Evolutionary conservation across 108 stramenopile species (phyloP).

Genomic region (Asterionellopsis glacialis): DNA sequence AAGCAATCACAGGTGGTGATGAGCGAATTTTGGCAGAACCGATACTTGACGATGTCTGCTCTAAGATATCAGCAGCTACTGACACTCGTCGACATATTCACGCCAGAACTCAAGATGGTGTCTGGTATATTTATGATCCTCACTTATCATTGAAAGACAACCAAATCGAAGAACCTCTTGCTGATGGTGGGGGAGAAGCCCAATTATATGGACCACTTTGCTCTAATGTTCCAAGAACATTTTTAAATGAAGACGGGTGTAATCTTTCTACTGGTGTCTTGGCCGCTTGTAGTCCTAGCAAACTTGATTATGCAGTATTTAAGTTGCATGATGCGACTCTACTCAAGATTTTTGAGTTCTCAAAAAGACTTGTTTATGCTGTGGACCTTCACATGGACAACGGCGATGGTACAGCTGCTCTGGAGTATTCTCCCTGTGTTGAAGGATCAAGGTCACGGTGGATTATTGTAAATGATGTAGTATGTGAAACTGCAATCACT

Average conservation of each 20-base stretch:
- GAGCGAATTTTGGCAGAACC: constrained; percentile 20
- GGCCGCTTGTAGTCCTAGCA: too few relatives aligned
- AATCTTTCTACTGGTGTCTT: too few relatives aligned
- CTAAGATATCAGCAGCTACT: constrained; percentile 3
- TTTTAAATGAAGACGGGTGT: constrained; percentile 49
- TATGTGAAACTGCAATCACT: not conserved
- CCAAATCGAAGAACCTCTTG: constrained; percentile 27
- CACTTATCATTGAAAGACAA: constrained; percentile 18
- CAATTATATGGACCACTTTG: constrained; percentile 13
- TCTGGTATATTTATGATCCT: constrained; percentile 34
- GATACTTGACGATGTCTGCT: constrained; percentile 12
- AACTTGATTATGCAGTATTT: too few relatives aligned
- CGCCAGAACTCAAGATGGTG: constrained; percentile 24
- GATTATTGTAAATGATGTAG: not conserved
- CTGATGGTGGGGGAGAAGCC: constrained; percentile 34
- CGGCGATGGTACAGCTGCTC: not conserved
- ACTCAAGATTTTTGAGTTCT: too few relatives aligned
- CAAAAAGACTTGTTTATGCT: not conserved
- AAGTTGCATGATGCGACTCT: too few relatives aligned
- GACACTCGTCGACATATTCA: constrained; percentile 25
- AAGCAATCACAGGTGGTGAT: not conserved
- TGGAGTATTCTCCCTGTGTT: constrained; percentile 1
- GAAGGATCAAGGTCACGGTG: not conserved
- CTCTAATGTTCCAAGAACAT: constrained; percentile 33
- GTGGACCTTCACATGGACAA: not conserved